Evolutionary conservation across 805 yeast species (phyloP).

Genomic region (Candida qinlingensis): DNA sequence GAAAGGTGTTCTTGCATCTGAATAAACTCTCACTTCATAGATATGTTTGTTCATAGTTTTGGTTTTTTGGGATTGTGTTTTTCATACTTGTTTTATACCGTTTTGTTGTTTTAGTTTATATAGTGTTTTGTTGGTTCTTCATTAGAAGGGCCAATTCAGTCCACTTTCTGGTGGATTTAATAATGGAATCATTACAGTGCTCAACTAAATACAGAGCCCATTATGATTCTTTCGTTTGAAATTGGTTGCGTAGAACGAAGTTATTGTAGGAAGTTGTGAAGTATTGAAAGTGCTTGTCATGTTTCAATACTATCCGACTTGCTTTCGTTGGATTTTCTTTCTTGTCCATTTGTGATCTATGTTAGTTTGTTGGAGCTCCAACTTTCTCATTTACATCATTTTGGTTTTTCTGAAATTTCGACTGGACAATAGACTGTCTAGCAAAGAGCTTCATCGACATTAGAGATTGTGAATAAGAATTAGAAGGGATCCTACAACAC

Average conservation of each 20-base stretch:
- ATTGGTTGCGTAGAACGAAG: no score
- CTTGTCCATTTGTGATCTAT: neutral
- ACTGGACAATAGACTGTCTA: no score
- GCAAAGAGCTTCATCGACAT: no score
- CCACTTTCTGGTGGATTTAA: neutral
- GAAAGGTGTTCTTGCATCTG: slow-evolving; percentile 78
- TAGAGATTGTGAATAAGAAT: no score
- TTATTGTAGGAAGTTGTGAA: no score
- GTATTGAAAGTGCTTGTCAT: no score
- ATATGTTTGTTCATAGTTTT: neutral
- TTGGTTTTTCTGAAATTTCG: neutral
- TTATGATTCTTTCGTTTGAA: slow-evolving; percentile 8
- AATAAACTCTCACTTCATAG: slow-evolving; percentile 16
- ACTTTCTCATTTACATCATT: neutral
- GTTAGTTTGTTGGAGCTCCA: neutral
- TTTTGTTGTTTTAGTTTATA: neutral
- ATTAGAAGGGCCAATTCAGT: neutral
- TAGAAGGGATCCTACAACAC: no score
- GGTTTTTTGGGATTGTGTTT: neutral
- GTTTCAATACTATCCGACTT: no score
- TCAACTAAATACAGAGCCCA: slow-evolving; percentile 14
- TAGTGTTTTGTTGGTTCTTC: neutral
- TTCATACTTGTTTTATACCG: slow-evolving; percentile 1
- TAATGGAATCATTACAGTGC: slow-evolving; percentile 12
- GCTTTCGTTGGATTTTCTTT: neutral